phyloP scores from a whole-genome alignment of 345 rosid genomes.

The Corymbia maculata region DNA sequence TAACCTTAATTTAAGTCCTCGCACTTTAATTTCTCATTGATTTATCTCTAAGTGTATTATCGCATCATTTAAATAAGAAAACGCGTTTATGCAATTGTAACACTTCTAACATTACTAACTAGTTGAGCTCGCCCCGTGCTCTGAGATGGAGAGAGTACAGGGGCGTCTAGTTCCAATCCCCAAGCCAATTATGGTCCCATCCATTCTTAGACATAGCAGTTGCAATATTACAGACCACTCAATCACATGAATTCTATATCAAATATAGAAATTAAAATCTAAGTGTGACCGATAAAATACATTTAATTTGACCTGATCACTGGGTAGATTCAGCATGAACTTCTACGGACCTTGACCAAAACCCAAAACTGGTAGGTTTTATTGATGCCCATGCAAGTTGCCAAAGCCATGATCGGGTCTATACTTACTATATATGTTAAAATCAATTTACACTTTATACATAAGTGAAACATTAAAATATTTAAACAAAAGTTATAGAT shows the following conservation, averaged over 20 bases:
- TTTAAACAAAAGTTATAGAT: no score
- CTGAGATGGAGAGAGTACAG: neutral
- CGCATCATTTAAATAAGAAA: no score
- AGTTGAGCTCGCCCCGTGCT: neutral
- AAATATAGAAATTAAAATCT: no score
- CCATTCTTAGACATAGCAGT: neutral
- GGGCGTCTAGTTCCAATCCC: neutral
- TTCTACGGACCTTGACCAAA: neutral
- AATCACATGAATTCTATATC: neutral
- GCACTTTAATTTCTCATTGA: fast-evolving
- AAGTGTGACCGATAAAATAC: neutral
- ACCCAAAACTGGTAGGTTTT: fast-evolving
- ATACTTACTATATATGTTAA: no score
- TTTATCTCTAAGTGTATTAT: neutral
- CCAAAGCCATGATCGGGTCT: neutral
- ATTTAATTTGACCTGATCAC: neutral
- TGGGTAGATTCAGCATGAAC: neutral
- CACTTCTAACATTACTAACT: no score
- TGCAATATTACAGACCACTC: neutral
- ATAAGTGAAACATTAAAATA: no score
- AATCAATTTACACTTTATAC: no score
- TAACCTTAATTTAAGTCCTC: neutral
- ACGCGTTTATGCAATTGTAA: neutral
- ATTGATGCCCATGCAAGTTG: neutral
- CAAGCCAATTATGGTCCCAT: neutral